Conservation (phyloP, 257 asterid genomes). For the Osmanthus fragrans region DNA sequence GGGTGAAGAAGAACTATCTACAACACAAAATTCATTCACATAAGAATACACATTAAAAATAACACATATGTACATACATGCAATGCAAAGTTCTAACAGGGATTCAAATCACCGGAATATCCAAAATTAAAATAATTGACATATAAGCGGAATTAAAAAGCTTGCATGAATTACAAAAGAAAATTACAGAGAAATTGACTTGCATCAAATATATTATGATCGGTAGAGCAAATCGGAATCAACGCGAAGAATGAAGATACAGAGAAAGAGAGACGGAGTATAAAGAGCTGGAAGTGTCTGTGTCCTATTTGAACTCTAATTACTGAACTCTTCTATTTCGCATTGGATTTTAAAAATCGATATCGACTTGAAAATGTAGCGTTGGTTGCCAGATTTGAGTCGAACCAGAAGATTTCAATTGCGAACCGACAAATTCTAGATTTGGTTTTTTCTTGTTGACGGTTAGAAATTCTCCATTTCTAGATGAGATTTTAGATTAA, state of each 20-base stretch:
- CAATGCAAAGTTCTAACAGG: conserved; percentile 20
- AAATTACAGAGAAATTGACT: background rate
- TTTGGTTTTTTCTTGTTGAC: no score
- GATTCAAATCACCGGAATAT: background rate
- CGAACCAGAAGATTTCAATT: no score
- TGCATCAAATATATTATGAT: background rate
- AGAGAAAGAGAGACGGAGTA: background rate
- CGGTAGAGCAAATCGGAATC: background rate
- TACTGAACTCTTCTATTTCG: no score
- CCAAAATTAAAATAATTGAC: background rate
- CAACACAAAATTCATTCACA: conserved; percentile 20
- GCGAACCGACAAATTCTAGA: no score
- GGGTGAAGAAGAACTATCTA: conserved; percentile 23
- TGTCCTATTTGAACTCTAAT: background rate
- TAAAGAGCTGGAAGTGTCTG: background rate
- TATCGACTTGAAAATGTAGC: no score
- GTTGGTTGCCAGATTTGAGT: no score
- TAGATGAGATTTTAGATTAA: no score
- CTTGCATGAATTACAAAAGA: background rate
- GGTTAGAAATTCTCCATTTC: no score
- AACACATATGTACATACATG: conserved; percentile 6
- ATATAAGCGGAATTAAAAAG: background rate
- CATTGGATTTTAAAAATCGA: no score
- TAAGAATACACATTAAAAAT: background rate
- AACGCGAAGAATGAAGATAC: background rate